Evolutionary conservation across 108 stramenopile species (phyloP).

Genomic region (Seminavis robusta): DNA sequence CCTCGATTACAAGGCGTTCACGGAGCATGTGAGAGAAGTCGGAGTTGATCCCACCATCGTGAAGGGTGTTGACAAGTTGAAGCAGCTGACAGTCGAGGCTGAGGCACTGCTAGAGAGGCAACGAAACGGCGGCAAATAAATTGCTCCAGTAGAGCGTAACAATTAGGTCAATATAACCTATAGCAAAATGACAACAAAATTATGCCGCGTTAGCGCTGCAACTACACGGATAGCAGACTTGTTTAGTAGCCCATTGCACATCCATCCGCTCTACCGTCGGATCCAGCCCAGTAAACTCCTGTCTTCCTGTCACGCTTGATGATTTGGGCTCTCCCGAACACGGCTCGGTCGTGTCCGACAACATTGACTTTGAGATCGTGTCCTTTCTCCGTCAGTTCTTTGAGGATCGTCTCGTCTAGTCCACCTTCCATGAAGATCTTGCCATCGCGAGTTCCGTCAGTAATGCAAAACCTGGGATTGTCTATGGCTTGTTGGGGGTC

Average conservation of each 20-base stretch:
- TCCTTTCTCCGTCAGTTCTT: constrained; percentile 59
- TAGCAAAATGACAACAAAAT: too few relatives aligned
- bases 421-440: constrained; percentile 72
- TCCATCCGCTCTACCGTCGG: constrained; percentile 94
- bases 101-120: constrained; percentile 7
- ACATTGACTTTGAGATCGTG: constrained; percentile 56
- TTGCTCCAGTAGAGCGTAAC: too few relatives aligned
- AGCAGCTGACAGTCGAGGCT: constrained; percentile 59
- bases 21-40: constrained; percentile 41
- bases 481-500: constrained; percentile 91
- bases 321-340: constrained; percentile 95
- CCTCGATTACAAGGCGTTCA: constrained; percentile 67
- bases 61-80: constrained; percentile 57
- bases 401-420: constrained; percentile 38
- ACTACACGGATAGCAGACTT: too few relatives aligned
- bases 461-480: constrained; percentile 91
- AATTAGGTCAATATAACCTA: too few relatives aligned
- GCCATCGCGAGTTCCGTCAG: constrained; percentile 74
- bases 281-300: constrained; percentile 89
- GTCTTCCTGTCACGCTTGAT: constrained; percentile 52
- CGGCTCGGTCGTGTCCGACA: constrained; percentile 54
- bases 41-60: constrained; percentile 53
- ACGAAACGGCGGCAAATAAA: constrained; percentile 2
- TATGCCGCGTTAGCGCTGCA: too few relatives aligned
- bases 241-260: constrained; percentile 90